Percentiles rank a stretch among this genome's conserved stretches.
These are phyloP conservation scores for Cryphonectria carpinicola DNA, from an alignment of 2,329 filamentous ascomycete species.

Conservation along the genomic window DNA sequence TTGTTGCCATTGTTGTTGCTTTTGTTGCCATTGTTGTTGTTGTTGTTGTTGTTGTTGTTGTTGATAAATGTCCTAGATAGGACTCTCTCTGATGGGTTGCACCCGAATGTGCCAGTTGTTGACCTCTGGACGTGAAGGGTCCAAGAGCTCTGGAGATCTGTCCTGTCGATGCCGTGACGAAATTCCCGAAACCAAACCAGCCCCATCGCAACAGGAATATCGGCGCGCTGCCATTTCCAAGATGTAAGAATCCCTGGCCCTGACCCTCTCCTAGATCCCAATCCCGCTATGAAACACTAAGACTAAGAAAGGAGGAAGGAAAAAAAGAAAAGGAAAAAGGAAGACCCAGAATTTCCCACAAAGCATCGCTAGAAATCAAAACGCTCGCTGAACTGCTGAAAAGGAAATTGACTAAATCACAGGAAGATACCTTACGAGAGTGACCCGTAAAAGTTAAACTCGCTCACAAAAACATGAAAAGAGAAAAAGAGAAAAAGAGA, in stretches of 20 bases:
- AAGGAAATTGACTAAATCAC: slow-evolving; percentile 34
- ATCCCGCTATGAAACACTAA: slow-evolving; percentile 29
- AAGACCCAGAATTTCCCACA: slow-evolving; percentile 10
- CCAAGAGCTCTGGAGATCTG: slow-evolving; percentile 26
- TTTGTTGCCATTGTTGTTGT: background rate
- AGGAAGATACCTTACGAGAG: slow-evolving; percentile 35
- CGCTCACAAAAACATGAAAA: slow-evolving; percentile 3
- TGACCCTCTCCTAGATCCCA: slow-evolving; percentile 21
- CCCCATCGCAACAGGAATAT: slow-evolving; percentile 30
- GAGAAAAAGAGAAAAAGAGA: slow-evolving; percentile 37
- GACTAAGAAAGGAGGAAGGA: slow-evolving; percentile 28
- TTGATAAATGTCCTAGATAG: background rate
- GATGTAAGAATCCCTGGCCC: slow-evolving; percentile 28
- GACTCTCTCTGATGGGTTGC: slow-evolving; percentile 1
- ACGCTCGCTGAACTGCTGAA: slow-evolving; percentile 46
- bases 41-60: background rate
- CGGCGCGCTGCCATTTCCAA: slow-evolving; percentile 29
- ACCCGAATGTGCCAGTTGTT: slow-evolving; percentile 11
- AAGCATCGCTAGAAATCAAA: slow-evolving; percentile 36
- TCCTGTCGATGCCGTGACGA: slow-evolving; percentile 30
- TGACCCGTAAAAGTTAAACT: background rate
- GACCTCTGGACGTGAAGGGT: slow-evolving; percentile 22
- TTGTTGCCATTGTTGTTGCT: background rate
- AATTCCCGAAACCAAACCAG: slow-evolving; percentile 26
- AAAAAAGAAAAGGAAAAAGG: slow-evolving; percentile 31